These are phyloP conservation scores for Lachancea sp. DNA, from an alignment of 805 yeast species.

Conservation along the genomic window DNA sequence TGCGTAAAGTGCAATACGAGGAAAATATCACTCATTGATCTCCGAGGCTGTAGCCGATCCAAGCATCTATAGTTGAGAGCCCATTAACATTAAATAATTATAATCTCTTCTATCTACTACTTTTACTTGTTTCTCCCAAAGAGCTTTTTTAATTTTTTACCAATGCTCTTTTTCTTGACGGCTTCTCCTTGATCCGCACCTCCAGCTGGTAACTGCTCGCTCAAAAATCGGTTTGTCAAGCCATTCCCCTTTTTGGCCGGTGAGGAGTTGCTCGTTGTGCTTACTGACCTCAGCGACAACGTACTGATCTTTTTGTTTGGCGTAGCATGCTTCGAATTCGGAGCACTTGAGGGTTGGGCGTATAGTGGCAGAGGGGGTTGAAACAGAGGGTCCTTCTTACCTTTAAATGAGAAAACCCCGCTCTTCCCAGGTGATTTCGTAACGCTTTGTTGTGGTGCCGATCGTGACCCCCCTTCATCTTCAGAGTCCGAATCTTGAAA, in stretches of 20 bases:
- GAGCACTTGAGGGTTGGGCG: constrained; percentile 13
- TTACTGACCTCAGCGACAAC: constrained; percentile 21
- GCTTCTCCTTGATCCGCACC: constrained; percentile 8
- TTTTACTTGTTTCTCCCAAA: constrained; percentile 34
- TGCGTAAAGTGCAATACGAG: constrained; percentile 7
- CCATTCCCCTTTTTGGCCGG: constrained; percentile 5
- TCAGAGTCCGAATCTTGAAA: constrained; percentile 63
- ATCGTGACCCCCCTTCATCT: constrained; percentile 28
- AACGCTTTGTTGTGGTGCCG: constrained; percentile 13
- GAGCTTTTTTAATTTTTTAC: constrained; percentile 36
- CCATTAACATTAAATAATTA: constrained; percentile 4
- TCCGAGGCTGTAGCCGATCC: no score
- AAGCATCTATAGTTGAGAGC: neutral
- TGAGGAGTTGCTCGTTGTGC: constrained; percentile 14
- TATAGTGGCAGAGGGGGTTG: constrained; percentile 16
- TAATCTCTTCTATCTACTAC: neutral
- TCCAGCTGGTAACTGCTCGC: constrained; percentile 20
- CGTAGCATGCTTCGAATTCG: constrained; percentile 11
- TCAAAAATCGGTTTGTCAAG: constrained; percentile 24
- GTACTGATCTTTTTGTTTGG: constrained; percentile 19
- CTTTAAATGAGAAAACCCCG: constrained; percentile 18
- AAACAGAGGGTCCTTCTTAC: constrained; percentile 9
- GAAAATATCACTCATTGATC: no score
- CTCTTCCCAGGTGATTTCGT: constrained; percentile 10
- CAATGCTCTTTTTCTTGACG: constrained; percentile 29